A percentile compares a stretch with the other conserved stretches of the same genome.
Evolutionary conservation across 495 filamentous ascomycete genomes (phyloP).

Genomic region (Polyplosphaeria fusca): DNA sequence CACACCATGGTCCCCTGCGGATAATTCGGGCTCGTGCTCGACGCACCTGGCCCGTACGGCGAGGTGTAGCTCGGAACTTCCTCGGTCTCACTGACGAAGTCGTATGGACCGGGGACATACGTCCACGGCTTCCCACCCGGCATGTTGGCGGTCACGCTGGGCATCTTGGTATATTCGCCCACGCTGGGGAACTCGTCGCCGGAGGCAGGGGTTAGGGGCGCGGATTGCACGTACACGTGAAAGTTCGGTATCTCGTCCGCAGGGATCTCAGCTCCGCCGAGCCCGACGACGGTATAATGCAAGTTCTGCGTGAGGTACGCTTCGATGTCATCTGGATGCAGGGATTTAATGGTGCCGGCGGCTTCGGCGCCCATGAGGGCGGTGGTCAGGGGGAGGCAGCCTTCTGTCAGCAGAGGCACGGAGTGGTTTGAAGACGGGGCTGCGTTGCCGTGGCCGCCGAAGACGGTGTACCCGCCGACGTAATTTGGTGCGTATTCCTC

Average conservation of each 20-base stretch:
- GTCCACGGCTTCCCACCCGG: conserved; percentile 21
- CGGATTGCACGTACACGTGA: conserved; percentile 23
- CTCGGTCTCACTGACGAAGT: background rate
- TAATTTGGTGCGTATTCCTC: conserved; percentile 13
- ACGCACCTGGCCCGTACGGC: background rate
- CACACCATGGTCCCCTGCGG: conserved; percentile 14
- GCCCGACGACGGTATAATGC: conserved; percentile 24
- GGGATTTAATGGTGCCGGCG: conserved; percentile 18
- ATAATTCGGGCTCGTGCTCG: background rate
- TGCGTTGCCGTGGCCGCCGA: conserved; percentile 6
- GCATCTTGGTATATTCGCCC: conserved; percentile 15
- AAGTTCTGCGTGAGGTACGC: conserved; percentile 28
- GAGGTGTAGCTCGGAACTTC: background rate
- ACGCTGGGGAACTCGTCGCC: conserved; percentile 22
- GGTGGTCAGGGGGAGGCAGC: conserved; percentile 30
- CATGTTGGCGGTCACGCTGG: conserved; percentile 14
- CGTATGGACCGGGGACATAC: conserved; percentile 5
- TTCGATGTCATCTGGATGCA: conserved; percentile 16
- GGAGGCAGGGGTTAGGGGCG: conserved; percentile 11
- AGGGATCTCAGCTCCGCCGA: conserved; percentile 18
- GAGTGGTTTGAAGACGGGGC: conserved; percentile 4
- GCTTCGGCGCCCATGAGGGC: conserved; percentile 25
- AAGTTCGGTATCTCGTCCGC: conserved; percentile 14
- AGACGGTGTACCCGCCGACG: conserved; percentile 21
- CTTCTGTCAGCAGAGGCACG: conserved; percentile 14